Evolutionary conservation across 495 filamentous ascomycete genomes (phyloP).

Genomic region (Baudoinia panamericana): DNA sequence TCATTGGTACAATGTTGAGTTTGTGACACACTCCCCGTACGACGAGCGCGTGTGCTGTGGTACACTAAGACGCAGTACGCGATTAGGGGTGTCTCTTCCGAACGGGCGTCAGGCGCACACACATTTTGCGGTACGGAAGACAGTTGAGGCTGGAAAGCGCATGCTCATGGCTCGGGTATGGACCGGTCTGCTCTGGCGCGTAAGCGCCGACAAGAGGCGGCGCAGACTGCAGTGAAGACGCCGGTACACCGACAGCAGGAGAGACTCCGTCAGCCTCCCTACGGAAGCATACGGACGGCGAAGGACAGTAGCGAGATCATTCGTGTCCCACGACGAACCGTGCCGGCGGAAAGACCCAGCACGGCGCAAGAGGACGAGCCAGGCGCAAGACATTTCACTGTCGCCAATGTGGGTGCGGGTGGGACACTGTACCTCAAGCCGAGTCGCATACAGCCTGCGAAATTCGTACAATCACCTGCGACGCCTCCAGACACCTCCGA

Average conservation of each 20-base stretch:
- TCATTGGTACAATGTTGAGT: no score
- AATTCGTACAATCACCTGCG: slow-evolving; percentile 7
- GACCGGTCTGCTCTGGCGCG: slow-evolving; percentile 15
- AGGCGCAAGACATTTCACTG: slow-evolving; percentile 10
- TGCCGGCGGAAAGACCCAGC: neutral
- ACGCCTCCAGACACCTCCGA: slow-evolving; percentile 16
- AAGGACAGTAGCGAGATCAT: slow-evolving; percentile 17
- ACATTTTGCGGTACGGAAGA: no score
- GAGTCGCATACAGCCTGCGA: slow-evolving; percentile 9
- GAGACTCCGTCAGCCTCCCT: neutral
- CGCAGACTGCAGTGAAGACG: no score
- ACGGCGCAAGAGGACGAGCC: slow-evolving; percentile 13
- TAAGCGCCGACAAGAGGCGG: slow-evolving; percentile 21
- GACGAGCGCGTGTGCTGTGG: no score
- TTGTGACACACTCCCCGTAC: no score
- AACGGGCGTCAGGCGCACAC: no score
- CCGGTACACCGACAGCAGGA: neutral
- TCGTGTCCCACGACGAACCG: slow-evolving; percentile 5
- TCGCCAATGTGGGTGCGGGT: slow-evolving; percentile 14
- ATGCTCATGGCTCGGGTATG: slow-evolving; percentile 12
- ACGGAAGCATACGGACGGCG: slow-evolving; percentile 12
- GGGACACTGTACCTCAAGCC: slow-evolving; percentile 19
- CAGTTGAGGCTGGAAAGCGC: no score
- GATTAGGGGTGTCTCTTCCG: no score
- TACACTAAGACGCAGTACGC: no score